Conservation (phyloP, 2,329 filamentous ascomycete genomes). For the Scleromitrula shiraiana region DNA sequence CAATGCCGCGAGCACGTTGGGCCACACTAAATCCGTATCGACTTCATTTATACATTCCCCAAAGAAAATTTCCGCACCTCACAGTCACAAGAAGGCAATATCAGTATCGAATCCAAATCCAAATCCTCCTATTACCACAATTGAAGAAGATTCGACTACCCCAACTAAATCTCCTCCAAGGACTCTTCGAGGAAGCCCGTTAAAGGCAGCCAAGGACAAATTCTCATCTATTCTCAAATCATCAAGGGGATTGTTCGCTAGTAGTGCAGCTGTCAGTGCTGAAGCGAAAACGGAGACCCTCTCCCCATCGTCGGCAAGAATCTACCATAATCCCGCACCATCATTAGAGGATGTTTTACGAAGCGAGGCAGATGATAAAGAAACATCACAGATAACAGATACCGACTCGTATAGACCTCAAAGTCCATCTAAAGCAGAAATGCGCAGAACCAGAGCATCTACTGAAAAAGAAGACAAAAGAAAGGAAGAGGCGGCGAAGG, state of each 20-base stretch:
- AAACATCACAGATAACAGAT: constrained; percentile 34
- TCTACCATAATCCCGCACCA: constrained; percentile 36
- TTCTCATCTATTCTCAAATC: constrained; percentile 85
- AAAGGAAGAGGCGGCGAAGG: constrained; percentile 56
- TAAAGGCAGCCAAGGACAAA: constrained; percentile 89
- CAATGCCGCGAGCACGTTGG: constrained; percentile 29
- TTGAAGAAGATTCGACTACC: constrained; percentile 16
- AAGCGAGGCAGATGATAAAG: constrained; percentile 27
- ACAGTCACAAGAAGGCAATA: constrained; percentile 46
- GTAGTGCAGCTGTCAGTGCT: constrained; percentile 57
- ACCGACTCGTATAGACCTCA: constrained; percentile 7
- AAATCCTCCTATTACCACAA: constrained; percentile 46
- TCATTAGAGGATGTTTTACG: constrained; percentile 39
- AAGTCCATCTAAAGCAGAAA: constrained; percentile 24
- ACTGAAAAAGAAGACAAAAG: constrained; percentile 51
- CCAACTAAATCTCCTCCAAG: constrained; percentile 47
- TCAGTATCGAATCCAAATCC: constrained; percentile 51
- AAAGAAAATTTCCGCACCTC: constrained; percentile 30
- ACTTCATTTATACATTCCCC: constrained; percentile 48
- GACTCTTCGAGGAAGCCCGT: constrained; percentile 60
- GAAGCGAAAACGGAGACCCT: constrained; percentile 52
- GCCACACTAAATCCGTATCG: constrained; percentile 56
- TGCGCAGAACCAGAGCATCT: constrained; percentile 47
- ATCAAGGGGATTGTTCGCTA: constrained; percentile 78
- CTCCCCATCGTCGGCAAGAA: constrained; percentile 43